Evolutionary conservation across 345 rosid genomes (phyloP).

Genomic region (Atalantia buxifolia): DNA sequence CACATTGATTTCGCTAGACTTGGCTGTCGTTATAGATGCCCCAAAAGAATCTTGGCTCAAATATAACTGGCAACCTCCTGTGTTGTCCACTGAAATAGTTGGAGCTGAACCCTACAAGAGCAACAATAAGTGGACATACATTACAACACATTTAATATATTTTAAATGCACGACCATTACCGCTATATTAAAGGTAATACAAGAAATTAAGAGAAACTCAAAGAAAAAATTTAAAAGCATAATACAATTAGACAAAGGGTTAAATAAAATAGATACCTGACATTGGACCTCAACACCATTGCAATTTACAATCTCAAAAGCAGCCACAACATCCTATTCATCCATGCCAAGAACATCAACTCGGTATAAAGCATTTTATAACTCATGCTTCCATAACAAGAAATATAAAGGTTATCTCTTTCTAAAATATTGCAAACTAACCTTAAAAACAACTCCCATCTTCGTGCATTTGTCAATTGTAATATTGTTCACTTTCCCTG

Average conservation of each 20-base stretch:
- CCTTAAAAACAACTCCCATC: constrained; percentile 85
- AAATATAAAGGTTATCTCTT: not conserved
- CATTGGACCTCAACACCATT: constrained; percentile 93
- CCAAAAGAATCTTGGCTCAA: constrained; percentile 70
- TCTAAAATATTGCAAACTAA: constrained; percentile 34
- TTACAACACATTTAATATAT: not conserved
- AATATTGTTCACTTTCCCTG: constrained; percentile 97
- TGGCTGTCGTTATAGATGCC: constrained; percentile 87
- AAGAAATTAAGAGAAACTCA: not conserved
- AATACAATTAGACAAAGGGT: not conserved
- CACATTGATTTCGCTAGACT: constrained; percentile 88
- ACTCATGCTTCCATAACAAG: not conserved
- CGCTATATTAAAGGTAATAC: not conserved
- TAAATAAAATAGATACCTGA: constrained; percentile 58
- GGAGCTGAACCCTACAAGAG: constrained; percentile 85
- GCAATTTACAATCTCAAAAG: constrained; percentile 96
- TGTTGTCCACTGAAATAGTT: constrained; percentile 90
- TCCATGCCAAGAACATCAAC: constrained; percentile 16
- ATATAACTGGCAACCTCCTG: constrained; percentile 82
- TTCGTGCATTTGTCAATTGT: constrained; percentile 94
- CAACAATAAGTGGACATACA: constrained; percentile 13
- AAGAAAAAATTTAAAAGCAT: not conserved
- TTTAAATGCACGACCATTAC: not conserved
- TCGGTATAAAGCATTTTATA: constrained; percentile 5
- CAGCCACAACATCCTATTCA: constrained; percentile 95